Base-by-base conservation (phyloP, 2,329 filamentous ascomycete species). In the Fusarium incarnatum region DNA sequence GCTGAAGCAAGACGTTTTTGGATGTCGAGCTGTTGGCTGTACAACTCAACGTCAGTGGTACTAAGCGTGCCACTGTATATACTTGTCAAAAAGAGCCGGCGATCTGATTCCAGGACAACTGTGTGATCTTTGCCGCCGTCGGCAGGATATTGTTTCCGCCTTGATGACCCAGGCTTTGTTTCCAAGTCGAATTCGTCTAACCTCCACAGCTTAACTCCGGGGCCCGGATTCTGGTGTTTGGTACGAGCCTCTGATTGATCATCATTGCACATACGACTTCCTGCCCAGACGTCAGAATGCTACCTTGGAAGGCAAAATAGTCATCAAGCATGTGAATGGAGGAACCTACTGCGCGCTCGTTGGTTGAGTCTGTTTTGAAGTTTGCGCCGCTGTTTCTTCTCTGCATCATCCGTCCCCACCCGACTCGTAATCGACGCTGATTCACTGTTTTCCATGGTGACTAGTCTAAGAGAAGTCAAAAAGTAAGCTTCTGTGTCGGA, bases 171-270 rank as follows among this genome's bases (percentile, higher is more conserved):
- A 25, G 27, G 7, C 1, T 25, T 22, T 12, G 23, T 9, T 18
- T 61, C 11, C 4, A 61, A n/a, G 1, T 30, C 37, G 11, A 60
- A 62, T 18, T 62, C 59, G 9, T 62, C 59, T 5, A 62, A 5
- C 25, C 16, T 62, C 59, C 59, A 62, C 25, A 60, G 37, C 45
- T 62, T 62, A 5, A 62, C 59, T 62, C 59, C 59, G 11, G 52
- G 32, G n/a, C 23, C 0, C 16, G 56, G 25, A 2, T 16, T 40
- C 15, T 42, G 45, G n/a, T 45, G 34, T 8, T 40, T 60, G 5
- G 4, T 28, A 8, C n/a, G 8, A 18, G 5, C 11, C 32, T 40
- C 44, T 15, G 28, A 5, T 28, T 18, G 12, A 16, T 23, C 28
- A 16, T 27, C 34, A 22, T 40, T 49, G 10, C 20, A 23, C 15